These are phyloP conservation scores for Diaporthe sp. DNA, from an alignment of 2,329 filamentous ascomycete species.

Conservation along the genomic window DNA sequence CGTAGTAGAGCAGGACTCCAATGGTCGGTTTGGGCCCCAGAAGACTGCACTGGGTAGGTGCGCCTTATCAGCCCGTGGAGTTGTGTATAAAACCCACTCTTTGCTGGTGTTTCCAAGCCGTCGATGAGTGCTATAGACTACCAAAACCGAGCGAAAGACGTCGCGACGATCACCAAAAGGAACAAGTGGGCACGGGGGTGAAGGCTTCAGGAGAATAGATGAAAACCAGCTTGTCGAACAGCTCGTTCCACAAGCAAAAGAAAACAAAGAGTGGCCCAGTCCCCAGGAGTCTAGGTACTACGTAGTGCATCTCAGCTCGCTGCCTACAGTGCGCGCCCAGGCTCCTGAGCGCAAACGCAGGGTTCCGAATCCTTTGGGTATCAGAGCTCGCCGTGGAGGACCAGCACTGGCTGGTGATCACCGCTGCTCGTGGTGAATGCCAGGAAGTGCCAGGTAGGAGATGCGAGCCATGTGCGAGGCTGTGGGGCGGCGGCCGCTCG, in stretches of 20 bases:
- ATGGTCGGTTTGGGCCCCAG: too few relatives aligned
- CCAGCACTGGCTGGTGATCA: not conserved
- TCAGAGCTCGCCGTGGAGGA: not conserved
- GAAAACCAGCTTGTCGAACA: not conserved
- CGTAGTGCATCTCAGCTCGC: not conserved
- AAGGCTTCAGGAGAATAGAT: not conserved
- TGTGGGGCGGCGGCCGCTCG: conserved; percentile 11
- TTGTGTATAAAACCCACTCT: not conserved
- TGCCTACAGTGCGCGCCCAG: not conserved
- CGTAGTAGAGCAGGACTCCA: not conserved
- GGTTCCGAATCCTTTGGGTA: conserved; percentile 17
- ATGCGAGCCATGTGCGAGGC: not conserved
- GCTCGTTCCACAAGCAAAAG: not conserved
- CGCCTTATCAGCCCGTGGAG: not conserved
- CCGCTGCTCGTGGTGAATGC: not conserved
- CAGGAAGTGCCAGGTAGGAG: not conserved
- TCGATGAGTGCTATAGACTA: not conserved
- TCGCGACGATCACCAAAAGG: not conserved
- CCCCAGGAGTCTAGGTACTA: not conserved
- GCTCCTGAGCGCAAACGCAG: not conserved
- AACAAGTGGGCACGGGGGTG: not conserved
- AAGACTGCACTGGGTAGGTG: not conserved
- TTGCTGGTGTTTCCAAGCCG: not conserved
- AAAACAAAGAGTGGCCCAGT: not conserved
- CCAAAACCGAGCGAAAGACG: not conserved